Base-by-base conservation (phyloP, 73 alveolate genomes). In the Tetrahymena borealis region DNA sequence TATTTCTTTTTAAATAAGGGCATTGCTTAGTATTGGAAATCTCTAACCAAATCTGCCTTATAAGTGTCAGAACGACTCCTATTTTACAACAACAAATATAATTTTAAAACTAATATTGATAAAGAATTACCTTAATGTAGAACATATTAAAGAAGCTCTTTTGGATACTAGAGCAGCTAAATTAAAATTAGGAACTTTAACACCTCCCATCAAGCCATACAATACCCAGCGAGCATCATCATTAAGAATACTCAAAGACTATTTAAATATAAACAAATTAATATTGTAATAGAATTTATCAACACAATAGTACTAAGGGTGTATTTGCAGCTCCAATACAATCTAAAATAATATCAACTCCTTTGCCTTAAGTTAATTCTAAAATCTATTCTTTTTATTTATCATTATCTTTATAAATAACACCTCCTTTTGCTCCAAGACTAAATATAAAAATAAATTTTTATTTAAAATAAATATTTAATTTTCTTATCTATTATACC, bases 201-300 rank as follows among this genome's bases (percentile, higher is more conserved):
- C 91, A 32, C 98, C 98, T 1, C 97, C 97, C 92, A 96, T 40
- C 12, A 93, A 18, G 9, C 99, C 99, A 91, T 96, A 96, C 60
- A 96, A 18, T 32, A 96, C 96, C 99, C 99, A 96, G 91, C 94
- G 91, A 31, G 97, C 96, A 91, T 96, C 99, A 18, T 92, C 31
- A 2, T 95, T 95, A 18, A 92, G 79, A 24, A 93, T 78, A 32
- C 93, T 90, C n/a, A 94, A 16, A 91, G 94, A 94, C 92, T 94
- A 90, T 60, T 32, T 24, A 60, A 15, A 15, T 40, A 7, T 20
- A 60, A 60, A 13, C n/a, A 60, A n/a, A n/a, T 1, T 9, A 24
- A 3, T 24, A 20, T 60, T 2, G 13, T 6, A 3, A 0, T 15
- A 20, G 85, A 11, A 79, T 28, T 11, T 92, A 78, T 31, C 41